Base-by-base conservation (phyloP, 352 stramenopile genomes). In the Aphanomyces cochlioides region DNA sequence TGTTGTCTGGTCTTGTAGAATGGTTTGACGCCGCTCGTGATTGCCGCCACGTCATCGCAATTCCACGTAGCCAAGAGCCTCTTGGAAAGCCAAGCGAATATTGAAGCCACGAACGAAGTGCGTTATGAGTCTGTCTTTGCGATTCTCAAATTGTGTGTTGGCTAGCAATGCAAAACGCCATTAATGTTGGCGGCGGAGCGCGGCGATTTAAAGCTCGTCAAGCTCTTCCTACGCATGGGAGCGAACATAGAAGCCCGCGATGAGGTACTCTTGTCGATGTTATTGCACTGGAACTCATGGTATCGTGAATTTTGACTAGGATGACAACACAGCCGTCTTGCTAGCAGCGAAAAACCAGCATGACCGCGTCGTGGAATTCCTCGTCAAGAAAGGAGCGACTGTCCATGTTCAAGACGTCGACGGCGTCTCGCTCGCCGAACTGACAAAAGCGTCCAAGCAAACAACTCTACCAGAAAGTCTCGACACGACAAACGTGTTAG, bases 21-120 rank as follows among this genome's bases (percentile, higher is more conserved):
- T 15, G 59, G 59, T 17, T 34, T 21, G 5, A 67, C 59, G 39
- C 21, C 59, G 59, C 59, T 67, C 6, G 59, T 67, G n/a, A 41
- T 67, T 6, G 59, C 59, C 2, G 38, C 59, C 3, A 28, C 43
- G 3, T 34, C 43, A 3, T 37, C 36, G 10, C 59, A 67, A 12
- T 67, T 67, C 28, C 59, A 67, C 28, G 43, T 67, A 7, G 59
- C 38, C 59, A 67, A 67, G 59, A 54, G 4, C 4, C 38, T 67
- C 6, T 34, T 67, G 7, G 59, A 67, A 45, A 28, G 48, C 43
- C 39, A 67, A 21, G 59, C 59, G 7, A 48, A 67, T 45, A 45
- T 67, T 7, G 59, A 67, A 67, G 59, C 59, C 17, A 67, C 59
- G n/a, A 36, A 67, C 43, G 59, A 67, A 12, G 59, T 67, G 56